Evolutionary conservation across 371 early-diverging fungal species (phyloP), one percentile per base, ranked within the genome.

Genomic region (Zancudomyces culisetae): DNA sequence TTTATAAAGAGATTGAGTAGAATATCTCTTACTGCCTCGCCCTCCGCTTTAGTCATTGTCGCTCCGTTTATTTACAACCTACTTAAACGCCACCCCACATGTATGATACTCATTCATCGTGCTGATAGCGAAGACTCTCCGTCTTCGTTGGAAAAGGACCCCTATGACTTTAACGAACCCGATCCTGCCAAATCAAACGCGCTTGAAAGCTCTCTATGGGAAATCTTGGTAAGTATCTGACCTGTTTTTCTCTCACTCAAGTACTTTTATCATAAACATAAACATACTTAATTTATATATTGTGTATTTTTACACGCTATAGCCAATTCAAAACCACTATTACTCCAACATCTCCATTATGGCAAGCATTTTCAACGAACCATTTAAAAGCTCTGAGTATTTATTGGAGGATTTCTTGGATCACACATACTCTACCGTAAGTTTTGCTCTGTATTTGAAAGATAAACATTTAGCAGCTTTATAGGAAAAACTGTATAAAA

Each of bases 321-420:
- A n/a, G n/a, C 76, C 86, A 0, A 65, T 94, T 30, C 73, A 81
- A 53, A 68, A 75, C 41, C 95, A 94, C 55, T 89, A 85, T 53
- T 79, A 80, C 24, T 81, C 85, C 48, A 81, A 81, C 57, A 83
- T 94, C 1, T 73, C 89, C 0, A 81, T 83, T 0, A 63, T 94
- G 51, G 87, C 87, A 27, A 75, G 78, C 53, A 74, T 87, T 20
- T 92, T 92, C 57, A 69, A 76, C 53, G 86, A 91, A 49, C 81
- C 85, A 46, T 81, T 94, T 60, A 76, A 77, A 41, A 86, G 87
- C 61, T 85, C 87, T 3, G 66, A 71, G 39, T 92, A 83, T 57
- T 72, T 79, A 55, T 68, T 94, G 41, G 95, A 94, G 62, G 90
- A 90, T 62, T 94, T 90, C 60, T 70, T 91, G 70, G 95, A 91